Conservation (phyloP, 2,329 filamentous ascomycete species). For the Trichoderma lentiforme region DNA sequence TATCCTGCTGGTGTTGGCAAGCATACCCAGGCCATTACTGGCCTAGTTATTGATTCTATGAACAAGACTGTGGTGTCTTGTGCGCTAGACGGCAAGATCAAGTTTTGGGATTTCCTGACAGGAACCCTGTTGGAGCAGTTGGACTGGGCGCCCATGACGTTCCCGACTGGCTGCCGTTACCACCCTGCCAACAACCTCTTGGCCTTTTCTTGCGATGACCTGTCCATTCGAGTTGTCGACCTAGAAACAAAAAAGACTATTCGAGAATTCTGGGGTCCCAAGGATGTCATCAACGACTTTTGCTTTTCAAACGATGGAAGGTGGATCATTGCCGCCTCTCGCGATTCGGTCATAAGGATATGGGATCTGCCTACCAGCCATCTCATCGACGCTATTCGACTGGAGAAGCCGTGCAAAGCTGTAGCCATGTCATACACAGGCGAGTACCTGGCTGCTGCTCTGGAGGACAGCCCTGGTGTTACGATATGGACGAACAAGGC, state of each 20-base stretch:
- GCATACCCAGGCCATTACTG: slow-evolving; percentile 80
- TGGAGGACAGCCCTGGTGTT: slow-evolving; percentile 80
- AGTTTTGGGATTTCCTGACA: slow-evolving; percentile 95
- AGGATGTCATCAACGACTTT: slow-evolving; percentile 71
- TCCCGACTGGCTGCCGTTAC: slow-evolving; percentile 74
- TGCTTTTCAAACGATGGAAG: slow-evolving; percentile 89
- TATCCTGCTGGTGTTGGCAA: slow-evolving; percentile 60
- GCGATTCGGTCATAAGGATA: slow-evolving; percentile 74
- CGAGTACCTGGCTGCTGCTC: slow-evolving; percentile 89
- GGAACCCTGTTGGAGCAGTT: slow-evolving; percentile 77
- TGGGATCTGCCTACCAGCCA: slow-evolving; percentile 97
- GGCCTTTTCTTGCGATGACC: slow-evolving; percentile 84
- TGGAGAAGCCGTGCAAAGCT: slow-evolving; percentile 75
- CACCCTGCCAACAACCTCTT: slow-evolving; percentile 81
- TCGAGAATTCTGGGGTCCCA: slow-evolving; percentile 85
- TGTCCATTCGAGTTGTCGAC: slow-evolving; percentile 84
- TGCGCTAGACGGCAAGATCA: slow-evolving; percentile 84
- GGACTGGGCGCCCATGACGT: slow-evolving; percentile 72
- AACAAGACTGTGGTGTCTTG: slow-evolving; percentile 85
- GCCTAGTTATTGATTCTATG: slow-evolving; percentile 82
- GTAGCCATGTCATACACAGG: slow-evolving; percentile 86
- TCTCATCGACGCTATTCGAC: slow-evolving; percentile 84
- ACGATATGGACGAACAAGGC: slow-evolving; percentile 94
- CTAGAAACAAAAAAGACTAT: slow-evolving; percentile 87
- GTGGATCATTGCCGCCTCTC: slow-evolving; percentile 87